Evolutionary conservation across 2,329 filamentous ascomycete species (phyloP), one percentile per base, ranked within the genome.

Genomic region (Ophiognomonia clavigignenti-juglandacearum): DNA sequence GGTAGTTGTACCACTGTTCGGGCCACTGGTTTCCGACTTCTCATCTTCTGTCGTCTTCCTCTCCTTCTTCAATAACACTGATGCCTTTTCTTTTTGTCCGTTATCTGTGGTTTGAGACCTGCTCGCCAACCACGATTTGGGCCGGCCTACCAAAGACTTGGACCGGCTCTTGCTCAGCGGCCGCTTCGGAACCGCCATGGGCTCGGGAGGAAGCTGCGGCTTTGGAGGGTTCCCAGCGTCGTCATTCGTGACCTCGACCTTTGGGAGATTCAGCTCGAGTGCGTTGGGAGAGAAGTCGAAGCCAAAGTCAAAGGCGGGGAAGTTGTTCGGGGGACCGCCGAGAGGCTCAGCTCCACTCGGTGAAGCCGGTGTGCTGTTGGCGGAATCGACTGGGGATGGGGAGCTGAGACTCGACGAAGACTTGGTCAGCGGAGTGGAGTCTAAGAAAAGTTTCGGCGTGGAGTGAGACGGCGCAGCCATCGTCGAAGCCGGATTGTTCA

Each of bases 221-320:
- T 46, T 47, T 9, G 46, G 18, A 13, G 16, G 27, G n/a, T 39
- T 38, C 14, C 43, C 47, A 32, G 50, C 56, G 53, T 50, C 35
- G 48, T 44, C 44, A 35, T 42, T 42, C 24, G 58, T 52, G 43
- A 52, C 40, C 43, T 52, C 39, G 26, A 54, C 54, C 19, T 55
- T 31, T 9, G 57, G 22, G 11, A 40, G 38, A 38, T 60, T 61
- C 55, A 53, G 56, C 50, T 64, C 61, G 53, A 72, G 57, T 37
- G 65, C 69, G 16, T 67, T 69, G 4, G 70, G 69, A 54, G 76
- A 70, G 57, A 80, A 66, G 35, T 73, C 64, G 53, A 70, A 64
- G 53, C 69, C 69, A 55, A 74, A 67, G 52, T 78, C 72, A 60
- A 81, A 74, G 1, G 73, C 72, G 31, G 75, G 72, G 27, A 81